A percentile compares a stretch with the other conserved stretches of the same genome.
Evolutionary conservation across 495 filamentous ascomycete genomes (phyloP).

Genomic region (Penicillium dipodomyicola): DNA sequence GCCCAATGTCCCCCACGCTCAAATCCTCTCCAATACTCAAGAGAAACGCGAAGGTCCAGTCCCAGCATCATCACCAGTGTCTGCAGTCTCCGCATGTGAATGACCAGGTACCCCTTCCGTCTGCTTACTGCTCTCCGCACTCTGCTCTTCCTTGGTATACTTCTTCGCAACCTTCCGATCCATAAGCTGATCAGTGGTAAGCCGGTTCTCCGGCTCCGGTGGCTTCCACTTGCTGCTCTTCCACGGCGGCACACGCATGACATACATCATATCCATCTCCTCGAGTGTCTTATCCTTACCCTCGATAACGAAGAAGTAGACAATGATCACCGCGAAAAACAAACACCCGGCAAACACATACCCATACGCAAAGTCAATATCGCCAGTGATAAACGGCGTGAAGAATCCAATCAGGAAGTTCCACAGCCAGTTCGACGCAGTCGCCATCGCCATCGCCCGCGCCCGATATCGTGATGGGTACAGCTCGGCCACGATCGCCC

Average conservation of each 20-base stretch:
- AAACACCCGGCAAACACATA: conserved; percentile 75
- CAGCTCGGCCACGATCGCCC: conserved; percentile 77
- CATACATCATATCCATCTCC: conserved; percentile 83
- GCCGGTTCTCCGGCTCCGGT: conserved; percentile 31
- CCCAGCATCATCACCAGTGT: conserved; percentile 16
- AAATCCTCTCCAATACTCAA: background rate
- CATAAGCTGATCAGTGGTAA: conserved; percentile 34
- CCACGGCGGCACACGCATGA: conserved; percentile 61
- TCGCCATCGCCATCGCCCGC: conserved; percentile 72
- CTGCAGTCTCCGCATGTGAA: conserved; percentile 27
- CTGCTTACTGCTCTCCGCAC: conserved; percentile 14
- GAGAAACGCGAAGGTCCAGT: conserved; percentile 20
- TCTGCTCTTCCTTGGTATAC: conserved; percentile 21
- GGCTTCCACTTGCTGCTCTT: conserved; percentile 44
- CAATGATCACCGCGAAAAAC: conserved; percentile 60
- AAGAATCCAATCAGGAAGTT: conserved; percentile 83
- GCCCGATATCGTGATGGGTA: conserved; percentile 74
- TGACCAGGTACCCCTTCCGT: conserved; percentile 15
- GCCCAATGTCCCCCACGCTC: background rate
- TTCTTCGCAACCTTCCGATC: conserved; percentile 27
- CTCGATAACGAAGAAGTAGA: conserved; percentile 74
- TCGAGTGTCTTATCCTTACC: conserved; percentile 62
- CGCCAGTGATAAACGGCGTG: conserved; percentile 67
- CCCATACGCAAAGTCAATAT: conserved; percentile 71
- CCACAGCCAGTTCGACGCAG: conserved; percentile 82